phyloP scores from a whole-genome alignment of 2,329 filamentous ascomycete species.

The Cordyceps cicadae region DNA sequence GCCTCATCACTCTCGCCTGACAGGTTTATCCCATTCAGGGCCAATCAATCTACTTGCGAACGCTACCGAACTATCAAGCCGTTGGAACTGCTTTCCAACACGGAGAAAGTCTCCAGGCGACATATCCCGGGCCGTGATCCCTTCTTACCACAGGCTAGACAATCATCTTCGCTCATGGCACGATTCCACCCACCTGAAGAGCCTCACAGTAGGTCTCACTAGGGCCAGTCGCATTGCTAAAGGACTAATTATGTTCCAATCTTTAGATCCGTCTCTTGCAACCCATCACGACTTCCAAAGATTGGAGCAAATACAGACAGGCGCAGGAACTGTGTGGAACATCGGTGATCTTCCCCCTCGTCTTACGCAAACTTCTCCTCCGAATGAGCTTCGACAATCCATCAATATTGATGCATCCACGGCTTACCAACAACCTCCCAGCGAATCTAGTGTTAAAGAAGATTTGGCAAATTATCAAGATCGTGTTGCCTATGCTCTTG shows the following conservation, averaged over 20 bases:
- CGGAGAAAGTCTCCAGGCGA: constrained; percentile 38
- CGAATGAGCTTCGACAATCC: not conserved
- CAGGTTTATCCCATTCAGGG: constrained; percentile 42
- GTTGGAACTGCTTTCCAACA: constrained; percentile 31
- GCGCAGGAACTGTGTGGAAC: constrained; percentile 65
- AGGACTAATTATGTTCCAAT: not conserved
- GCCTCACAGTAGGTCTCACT: not conserved
- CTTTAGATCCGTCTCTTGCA: not conserved
- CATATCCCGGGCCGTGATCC: constrained; percentile 33
- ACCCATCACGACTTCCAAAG: not conserved
- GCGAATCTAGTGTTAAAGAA: constrained; percentile 47
- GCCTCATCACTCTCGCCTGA: constrained; percentile 28
- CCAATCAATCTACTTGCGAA: constrained; percentile 29
- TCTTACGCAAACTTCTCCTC: constrained; percentile 34
- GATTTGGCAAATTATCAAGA: constrained; percentile 62
- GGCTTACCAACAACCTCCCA: constrained; percentile 44
- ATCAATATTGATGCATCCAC: not conserved
- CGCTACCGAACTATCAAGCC: constrained; percentile 39
- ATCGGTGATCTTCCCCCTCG: constrained; percentile 62
- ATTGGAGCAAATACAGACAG: constrained; percentile 40
- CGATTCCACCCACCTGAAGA: not conserved
- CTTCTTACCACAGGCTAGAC: constrained; percentile 24
- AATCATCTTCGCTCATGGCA: not conserved
- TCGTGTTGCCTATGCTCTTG: constrained; percentile 69
- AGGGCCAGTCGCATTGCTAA: not conserved